These are phyloP conservation scores for Rhizopogon vesiculosus DNA, from an alignment of 768 basidiomycete genomes.

Conservation along the genomic window DNA sequence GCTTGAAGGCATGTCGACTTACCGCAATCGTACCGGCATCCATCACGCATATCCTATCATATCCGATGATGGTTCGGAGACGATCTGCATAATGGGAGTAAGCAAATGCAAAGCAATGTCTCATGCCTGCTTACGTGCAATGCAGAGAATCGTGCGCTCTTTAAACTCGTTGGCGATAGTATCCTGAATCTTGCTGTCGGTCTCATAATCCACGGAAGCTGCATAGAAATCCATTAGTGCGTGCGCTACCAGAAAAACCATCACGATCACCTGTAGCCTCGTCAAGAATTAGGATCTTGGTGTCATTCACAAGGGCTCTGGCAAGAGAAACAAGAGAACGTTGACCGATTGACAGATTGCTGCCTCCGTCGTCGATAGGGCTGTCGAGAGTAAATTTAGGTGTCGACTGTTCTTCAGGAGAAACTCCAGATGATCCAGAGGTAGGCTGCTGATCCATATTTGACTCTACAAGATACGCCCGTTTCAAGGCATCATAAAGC, in stretches of 20 bases:
- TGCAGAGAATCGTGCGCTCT: constrained; percentile 82
- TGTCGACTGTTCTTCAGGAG: constrained; percentile 32
- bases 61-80: constrained; percentile 79
- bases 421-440: constrained; percentile 14
- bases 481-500: constrained; percentile 84
- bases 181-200: constrained; percentile 86
- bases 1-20: constrained; percentile 19
- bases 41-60: constrained; percentile 85
- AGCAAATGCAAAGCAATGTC: background rate
- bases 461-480: constrained; percentile 74
- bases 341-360: constrained; percentile 56
- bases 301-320: constrained; percentile 82
- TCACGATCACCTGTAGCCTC: constrained; percentile 67
- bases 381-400: constrained; percentile 79
- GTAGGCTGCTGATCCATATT: constrained; percentile 13
- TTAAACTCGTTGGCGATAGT: constrained; percentile 84
- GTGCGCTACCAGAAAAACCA: background rate
- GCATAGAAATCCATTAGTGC: background rate
- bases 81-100: constrained; percentile 48
- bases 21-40: constrained; percentile 58
- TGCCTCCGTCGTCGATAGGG: constrained; percentile 81
- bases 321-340: constrained; percentile 84
- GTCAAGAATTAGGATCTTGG: constrained; percentile 82
- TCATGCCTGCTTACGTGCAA: constrained; percentile 59
- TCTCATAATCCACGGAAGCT: constrained; percentile 89